phyloP scores from a whole-genome alignment of 768 basidiomycete genomes.

The Serendipita sp. region DNA sequence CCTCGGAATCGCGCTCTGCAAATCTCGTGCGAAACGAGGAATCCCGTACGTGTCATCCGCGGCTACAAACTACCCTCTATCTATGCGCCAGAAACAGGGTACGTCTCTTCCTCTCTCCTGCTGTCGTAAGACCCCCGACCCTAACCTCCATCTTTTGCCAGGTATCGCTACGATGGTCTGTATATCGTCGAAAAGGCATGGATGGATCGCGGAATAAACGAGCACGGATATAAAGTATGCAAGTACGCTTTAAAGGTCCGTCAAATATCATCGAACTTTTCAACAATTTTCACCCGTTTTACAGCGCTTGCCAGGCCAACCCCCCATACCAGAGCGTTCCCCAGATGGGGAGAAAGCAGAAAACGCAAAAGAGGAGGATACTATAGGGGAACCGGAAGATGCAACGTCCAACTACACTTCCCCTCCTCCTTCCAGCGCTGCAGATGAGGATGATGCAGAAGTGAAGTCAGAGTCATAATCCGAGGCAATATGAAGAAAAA shows the following conservation, averaged over 20 bases:
- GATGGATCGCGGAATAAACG: constrained; percentile 56
- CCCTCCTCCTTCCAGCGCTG: neutral
- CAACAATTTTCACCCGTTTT: neutral
- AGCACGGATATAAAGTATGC: constrained; percentile 62
- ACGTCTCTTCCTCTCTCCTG: constrained; percentile 12
- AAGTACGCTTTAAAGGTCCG: constrained; percentile 70
- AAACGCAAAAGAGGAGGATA: constrained; percentile 14
- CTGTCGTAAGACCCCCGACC: neutral
- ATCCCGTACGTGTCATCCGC: constrained; percentile 75
- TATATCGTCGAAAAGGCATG: constrained; percentile 69
- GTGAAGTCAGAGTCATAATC: no score
- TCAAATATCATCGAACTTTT: neutral
- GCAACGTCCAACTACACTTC: neutral
- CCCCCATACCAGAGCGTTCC: constrained; percentile 28
- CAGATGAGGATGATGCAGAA: neutral
- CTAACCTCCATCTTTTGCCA: constrained; percentile 21
- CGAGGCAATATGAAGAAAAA: no score
- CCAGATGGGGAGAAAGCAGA: constrained; percentile 4
- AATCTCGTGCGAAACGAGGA: constrained; percentile 65
- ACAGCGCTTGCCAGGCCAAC: constrained; percentile 42
- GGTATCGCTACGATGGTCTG: constrained; percentile 84
- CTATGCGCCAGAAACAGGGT: constrained; percentile 74
- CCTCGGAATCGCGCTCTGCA: constrained; percentile 52
- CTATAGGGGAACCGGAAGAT: constrained; percentile 4
- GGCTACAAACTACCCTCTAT: constrained; percentile 61